Base-by-base conservation (phyloP, 768 basidiomycete species). In the Boletus insuetus region DNA sequence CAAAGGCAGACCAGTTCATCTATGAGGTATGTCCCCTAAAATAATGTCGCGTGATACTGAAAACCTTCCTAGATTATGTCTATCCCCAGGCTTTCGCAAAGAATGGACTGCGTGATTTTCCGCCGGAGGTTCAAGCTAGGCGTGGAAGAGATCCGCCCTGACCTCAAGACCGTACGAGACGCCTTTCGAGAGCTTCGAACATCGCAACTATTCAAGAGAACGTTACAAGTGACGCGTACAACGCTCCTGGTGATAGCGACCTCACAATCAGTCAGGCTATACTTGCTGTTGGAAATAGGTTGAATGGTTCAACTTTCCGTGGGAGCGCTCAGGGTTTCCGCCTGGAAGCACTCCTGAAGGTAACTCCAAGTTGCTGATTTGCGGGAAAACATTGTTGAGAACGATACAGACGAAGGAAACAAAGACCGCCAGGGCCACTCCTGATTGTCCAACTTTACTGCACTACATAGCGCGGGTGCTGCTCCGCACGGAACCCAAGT, bases 301-400 rank as follows among this genome's bases (percentile, higher is more conserved):
- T 98, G 58, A 97, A 98, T 67, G 81, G 79, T 1, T 85, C 89
- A 2, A 87, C 82, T 0, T 94, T 91, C 71, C 83, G 94, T 38
- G 94, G 94, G 17, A 81, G 83, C 34, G 94, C 94, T 14, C 75
- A 74, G 5, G 95, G 94, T 2, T 96, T 98, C 73, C 88, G 86
- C 61, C 74, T 98, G 24, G 88, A 91, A 51, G 83, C 88, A 0
- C 71, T 98, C 24, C 68, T 85, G 20, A 94, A 95, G 85, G 94
- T 93, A 49, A 58, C 22, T n/a, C 17, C 17, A 3, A 29, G 19
- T 22, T 11, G 11, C 29, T 38, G 13, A 16, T 26, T n/a, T 13
- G 8, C 24, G 6, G 14, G n/a, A 31, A 48, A 16, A 7, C 26
- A 11, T 42, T 47, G 20, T 39, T 35, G 14, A 9, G 34, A 17